Conservation (phyloP, 2,329 filamentous ascomycete genomes). For the Aspergillus aculeatus region DNA sequence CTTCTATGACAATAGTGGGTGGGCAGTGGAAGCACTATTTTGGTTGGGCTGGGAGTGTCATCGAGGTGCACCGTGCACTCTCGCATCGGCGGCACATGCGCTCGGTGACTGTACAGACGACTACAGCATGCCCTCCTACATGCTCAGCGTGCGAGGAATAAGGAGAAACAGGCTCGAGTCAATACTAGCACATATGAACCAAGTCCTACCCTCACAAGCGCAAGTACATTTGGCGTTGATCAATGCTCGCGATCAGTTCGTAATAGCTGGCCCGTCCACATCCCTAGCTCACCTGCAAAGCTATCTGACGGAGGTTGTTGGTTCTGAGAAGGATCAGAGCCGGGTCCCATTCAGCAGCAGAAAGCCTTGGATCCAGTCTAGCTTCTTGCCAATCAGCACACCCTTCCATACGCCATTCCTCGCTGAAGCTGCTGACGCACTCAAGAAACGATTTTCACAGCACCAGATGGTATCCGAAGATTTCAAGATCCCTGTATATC, state of each 20-base stretch:
- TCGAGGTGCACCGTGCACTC: conserved; percentile 10
- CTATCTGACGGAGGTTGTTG: conserved; percentile 5
- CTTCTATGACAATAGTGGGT: conserved; percentile 28
- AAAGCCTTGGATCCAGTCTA: conserved; percentile 25
- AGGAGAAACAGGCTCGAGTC: neutral
- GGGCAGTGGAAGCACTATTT: conserved; percentile 31
- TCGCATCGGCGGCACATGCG: neutral
- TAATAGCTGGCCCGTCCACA: conserved; percentile 16
- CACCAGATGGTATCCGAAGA: conserved; percentile 8
- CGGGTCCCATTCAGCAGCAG: conserved; percentile 34
- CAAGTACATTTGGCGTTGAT: conserved; percentile 11
- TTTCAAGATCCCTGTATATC: conserved; percentile 33
- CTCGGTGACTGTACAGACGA: neutral
- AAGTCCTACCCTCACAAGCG: neutral
- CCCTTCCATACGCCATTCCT: conserved; percentile 44
- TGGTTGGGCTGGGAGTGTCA: conserved; percentile 20
- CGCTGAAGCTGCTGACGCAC: conserved; percentile 18
- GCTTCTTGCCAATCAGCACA: conserved; percentile 43
- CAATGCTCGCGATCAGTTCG: conserved; percentile 19
- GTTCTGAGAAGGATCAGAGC: conserved; percentile 13
- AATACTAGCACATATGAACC: conserved; percentile 11
- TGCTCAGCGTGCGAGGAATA: conserved; percentile 19
- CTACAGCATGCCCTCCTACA: conserved; percentile 11
- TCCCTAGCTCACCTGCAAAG: conserved; percentile 14
- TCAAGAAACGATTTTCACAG: conserved; percentile 19